These are phyloP conservation scores for Ampelocalamus luodianensis DNA, from an alignment of 176 grass and related monocot species.

Conservation along the genomic window DNA sequence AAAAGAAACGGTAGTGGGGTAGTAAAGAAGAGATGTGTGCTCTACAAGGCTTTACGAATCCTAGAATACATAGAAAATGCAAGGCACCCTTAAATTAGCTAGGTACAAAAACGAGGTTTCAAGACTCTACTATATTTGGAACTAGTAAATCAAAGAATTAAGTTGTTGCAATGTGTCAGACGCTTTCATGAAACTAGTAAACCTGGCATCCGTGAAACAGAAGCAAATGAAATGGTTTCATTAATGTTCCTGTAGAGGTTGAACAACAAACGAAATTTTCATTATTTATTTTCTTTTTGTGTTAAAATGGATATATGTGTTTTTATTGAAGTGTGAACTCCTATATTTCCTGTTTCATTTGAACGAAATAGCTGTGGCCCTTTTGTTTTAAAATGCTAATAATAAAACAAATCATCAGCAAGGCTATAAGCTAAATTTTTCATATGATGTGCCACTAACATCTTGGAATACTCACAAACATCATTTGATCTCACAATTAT, in stretches of 20 bases:
- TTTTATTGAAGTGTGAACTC: conserved; percentile 13
- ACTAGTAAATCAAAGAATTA: conserved; percentile 5
- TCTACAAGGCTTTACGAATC: background rate
- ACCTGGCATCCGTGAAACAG: background rate
- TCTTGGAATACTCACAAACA: background rate
- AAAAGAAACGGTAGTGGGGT: conserved; percentile 2
- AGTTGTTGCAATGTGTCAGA: background rate
- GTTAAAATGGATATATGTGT: background rate
- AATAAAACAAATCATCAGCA: too few species aligned
- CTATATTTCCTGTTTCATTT: background rate
- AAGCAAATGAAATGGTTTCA: conserved; percentile 5
- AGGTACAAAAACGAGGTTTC: background rate
- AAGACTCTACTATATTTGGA: background rate
- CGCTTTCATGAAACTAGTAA: background rate
- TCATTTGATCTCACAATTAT: background rate
- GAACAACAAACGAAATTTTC: background rate
- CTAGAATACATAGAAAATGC: background rate
- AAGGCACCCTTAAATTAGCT: background rate
- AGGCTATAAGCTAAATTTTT: too few species aligned
- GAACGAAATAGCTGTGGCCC: too few species aligned
- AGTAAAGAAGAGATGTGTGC: background rate
- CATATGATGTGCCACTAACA: too few species aligned
- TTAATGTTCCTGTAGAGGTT: background rate
- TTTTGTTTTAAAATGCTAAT: too few species aligned
- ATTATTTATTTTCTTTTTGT: background rate